Evolutionary conservation across 2,329 filamentous ascomycete genomes (phyloP).

Genomic region (Trichoderma afroharzianum): DNA sequence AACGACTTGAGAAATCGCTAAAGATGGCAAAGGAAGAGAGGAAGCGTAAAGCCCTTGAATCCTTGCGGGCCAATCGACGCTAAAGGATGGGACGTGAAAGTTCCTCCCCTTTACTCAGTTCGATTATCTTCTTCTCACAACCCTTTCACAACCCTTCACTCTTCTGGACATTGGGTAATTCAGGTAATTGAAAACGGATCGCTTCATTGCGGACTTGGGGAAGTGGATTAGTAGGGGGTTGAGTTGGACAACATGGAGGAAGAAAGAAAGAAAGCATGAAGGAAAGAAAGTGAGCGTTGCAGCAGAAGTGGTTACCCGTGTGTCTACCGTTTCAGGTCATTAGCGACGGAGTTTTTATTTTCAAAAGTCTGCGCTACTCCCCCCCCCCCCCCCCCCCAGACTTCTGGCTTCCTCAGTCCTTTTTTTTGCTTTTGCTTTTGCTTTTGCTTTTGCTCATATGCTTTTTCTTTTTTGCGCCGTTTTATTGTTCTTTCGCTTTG

Average conservation of each 20-base stretch:
- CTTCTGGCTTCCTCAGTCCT: neutral
- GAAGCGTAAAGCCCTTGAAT: conserved; percentile 41
- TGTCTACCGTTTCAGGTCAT: conserved; percentile 26
- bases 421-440: neutral
- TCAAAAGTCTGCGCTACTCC: neutral
- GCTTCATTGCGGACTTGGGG: neutral
- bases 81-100: conserved; percentile 14
- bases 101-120: neutral
- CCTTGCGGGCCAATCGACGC: conserved; percentile 31
- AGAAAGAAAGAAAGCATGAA: neutral
- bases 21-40: conserved; percentile 61
- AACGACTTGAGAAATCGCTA: conserved; percentile 57
- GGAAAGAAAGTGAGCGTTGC: neutral
- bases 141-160: neutral
- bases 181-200: neutral
- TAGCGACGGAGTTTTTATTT: conserved; percentile 38
- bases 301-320: neutral
- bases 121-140: no score
- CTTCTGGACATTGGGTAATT: neutral
- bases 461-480: no score
- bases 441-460: no score
- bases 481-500: neutral
- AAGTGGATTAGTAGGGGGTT: neutral
- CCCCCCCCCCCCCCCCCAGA: no score
- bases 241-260: neutral